Base-by-base conservation (phyloP, 805 yeast genomes). In the Zygoascus ofunaensis region DNA sequence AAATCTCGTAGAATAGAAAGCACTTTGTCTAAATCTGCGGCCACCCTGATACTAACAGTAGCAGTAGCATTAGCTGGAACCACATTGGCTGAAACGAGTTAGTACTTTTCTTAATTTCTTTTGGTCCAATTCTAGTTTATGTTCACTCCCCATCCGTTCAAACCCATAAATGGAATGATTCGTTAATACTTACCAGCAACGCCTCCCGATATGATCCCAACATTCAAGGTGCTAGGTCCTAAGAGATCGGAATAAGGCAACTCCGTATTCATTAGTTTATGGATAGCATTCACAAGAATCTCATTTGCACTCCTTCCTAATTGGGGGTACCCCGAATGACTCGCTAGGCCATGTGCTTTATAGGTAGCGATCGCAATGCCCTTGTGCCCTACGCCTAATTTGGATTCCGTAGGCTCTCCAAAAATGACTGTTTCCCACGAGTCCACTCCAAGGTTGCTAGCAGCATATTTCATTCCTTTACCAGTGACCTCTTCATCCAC, bases 401-500 rank as follows among this genome's bases (percentile, higher is more conserved):
- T 78, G 56, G 73, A 65, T 51, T 80, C 86, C 0, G 89, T 81
- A 8, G 89, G 89, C 58, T 81, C 89, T 10, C 87, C 87, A 61
- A 80, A 81, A 24, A 82, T 69, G 14, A 73, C 87, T 7, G 74
- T 52, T 8, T 74, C 74, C 84, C 84, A 80, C 5, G 60, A 55
- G 7, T 67, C 68, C 18, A 53, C 49, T 18, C 69, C 65, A 22
- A 74, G 57, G 3, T 59, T 47, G 2, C 58, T 55, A 50, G 67
- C 59, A 3, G 75, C 80, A 14, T 55, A 45, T 23, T 41, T 53
- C 84, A 80, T 80, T 12, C 89, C 89, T 20, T 61, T 59, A 19
- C 87, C 87, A 34, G 72, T 72, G n/a, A 68, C 64, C 55, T 81
- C 89, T 58, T 81, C 89, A 3, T 80, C 82, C n/a, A 80, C 81